Base-by-base conservation (phyloP, 1,139 yeast genomes). In the Taiozyma onychis region DNA sequence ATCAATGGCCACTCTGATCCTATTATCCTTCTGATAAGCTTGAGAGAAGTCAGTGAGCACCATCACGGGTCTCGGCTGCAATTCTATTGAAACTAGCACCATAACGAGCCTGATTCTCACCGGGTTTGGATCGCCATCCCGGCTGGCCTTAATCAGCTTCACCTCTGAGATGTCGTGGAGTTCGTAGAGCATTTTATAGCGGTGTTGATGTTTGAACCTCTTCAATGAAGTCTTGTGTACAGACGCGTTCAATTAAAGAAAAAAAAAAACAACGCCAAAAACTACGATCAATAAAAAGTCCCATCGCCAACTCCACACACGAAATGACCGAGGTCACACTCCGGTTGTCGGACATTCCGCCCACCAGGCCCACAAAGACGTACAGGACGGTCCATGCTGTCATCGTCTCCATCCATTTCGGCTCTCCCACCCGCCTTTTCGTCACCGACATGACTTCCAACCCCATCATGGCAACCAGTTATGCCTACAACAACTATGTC, bases 381-480 rank as follows among this genome's bases (percentile, higher is more conserved):
- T 32, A 11, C n/a, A 16, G 41, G 18, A 37, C 41, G 24, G 34
- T 54, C 26, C 39, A 41, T 2, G 56, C 49, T 1, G 35, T 45
- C 18, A 16, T 55, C 6, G 45, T 51, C n/a, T 32, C 49, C 11
- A 39, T 50, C 9, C 28, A 18, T 1, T 32, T 41, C 13, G 50
- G 41, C 4, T 3, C 37, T 3, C 54, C 53, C 8, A 22, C 44
- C 39, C 13, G 45, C 18, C 43, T 55, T 3, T 45, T 26, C 27
- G 55, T 56, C 11, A 55, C 59, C 1, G 61, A 57, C 26, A 46
- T 55, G 47, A 50, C 59, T 1, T 6, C 45, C 6, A 57, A 56
- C 46, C 34, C 37, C 4, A 8, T 27, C 1, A 39, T 53, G 14
- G 44, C 18, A 9, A 14, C 46, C 2, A 24, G n/a, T 1, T 48